A percentile compares a stretch with the other conserved stretches of the same genome.
Conservation (phyloP, 306 rosid species). For the Quercus agrifolia region DNA sequence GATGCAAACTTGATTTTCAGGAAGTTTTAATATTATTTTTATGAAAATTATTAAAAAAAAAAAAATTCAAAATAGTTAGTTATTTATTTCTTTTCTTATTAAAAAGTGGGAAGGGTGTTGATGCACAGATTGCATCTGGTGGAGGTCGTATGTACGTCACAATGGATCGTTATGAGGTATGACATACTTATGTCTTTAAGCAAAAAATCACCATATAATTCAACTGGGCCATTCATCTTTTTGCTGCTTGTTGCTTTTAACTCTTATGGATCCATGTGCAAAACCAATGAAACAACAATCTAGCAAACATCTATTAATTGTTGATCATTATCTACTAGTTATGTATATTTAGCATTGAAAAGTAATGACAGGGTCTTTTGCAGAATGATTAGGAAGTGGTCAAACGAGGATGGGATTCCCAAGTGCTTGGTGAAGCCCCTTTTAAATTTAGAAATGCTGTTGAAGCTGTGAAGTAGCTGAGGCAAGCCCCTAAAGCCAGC, state of each 20-base stretch:
- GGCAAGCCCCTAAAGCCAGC: constrained; percentile 63
- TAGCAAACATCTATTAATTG: too few species aligned
- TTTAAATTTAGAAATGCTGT: constrained; percentile 62
- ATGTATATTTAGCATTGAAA: not conserved
- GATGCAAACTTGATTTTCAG: too few species aligned
- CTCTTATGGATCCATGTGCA: not conserved
- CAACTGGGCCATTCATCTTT: not conserved
- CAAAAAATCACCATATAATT: not conserved
- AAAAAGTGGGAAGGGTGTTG: constrained; percentile 59
- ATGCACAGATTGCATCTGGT: constrained; percentile 92
- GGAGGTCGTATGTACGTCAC: constrained; percentile 98
- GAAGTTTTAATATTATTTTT: too few species aligned
- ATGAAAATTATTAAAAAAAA: too few species aligned
- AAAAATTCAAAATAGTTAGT: too few species aligned
- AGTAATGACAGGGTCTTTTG: constrained; percentile 2
- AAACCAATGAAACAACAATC: too few species aligned
- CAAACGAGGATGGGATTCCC: constrained; percentile 99
- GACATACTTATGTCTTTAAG: not conserved
- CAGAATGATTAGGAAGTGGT: constrained; percentile 98
- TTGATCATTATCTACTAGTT: not conserved
- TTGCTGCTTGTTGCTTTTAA: not conserved
- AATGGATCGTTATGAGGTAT: constrained; percentile 97
- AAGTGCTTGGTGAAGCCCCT: constrained; percentile 99
- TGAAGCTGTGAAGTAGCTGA: constrained; percentile 83
- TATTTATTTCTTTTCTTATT: too few species aligned